A percentile compares a stretch with the other conserved stretches of the same genome.
phyloP scores from a whole-genome alignment of 805 yeast species.

The Kuraishia borneana region DNA sequence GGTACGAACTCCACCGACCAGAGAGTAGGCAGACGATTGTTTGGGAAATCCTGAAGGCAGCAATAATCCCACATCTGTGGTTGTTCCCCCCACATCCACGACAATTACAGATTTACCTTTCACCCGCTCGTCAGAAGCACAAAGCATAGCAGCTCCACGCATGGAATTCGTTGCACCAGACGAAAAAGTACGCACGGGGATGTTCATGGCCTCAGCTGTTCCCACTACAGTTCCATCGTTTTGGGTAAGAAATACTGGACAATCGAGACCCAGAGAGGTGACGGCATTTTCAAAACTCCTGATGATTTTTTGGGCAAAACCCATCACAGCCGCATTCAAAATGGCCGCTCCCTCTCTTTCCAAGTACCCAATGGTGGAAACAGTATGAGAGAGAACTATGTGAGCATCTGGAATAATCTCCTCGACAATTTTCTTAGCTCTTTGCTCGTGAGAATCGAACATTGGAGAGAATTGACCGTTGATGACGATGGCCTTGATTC shows the following conservation, averaged over 20 bases:
- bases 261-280: constrained; percentile 19
- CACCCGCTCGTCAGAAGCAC: constrained; percentile 11
- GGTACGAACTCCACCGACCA: constrained; percentile 36
- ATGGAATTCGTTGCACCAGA: constrained; percentile 39
- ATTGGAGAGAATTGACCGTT: constrained; percentile 30
- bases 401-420: constrained; percentile 20
- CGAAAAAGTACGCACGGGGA: constrained; percentile 33
- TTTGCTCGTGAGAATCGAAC: constrained; percentile 24
- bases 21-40: constrained; percentile 29
- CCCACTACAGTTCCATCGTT: constrained; percentile 37
- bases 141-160: constrained; percentile 34
- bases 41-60: constrained; percentile 35
- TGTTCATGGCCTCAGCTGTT: constrained; percentile 23
- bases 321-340: constrained; percentile 30
- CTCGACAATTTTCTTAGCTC: constrained; percentile 20
- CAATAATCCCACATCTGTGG: constrained; percentile 35
- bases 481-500: constrained; percentile 26
- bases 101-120: constrained; percentile 20
- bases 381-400: constrained; percentile 25
- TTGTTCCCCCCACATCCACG: constrained; percentile 43
- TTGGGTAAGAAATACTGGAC: constrained; percentile 30
- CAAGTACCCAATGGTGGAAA: constrained; percentile 31
- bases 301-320: constrained; percentile 30
- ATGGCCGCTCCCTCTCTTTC: constrained; percentile 38
- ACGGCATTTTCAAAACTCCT: constrained; percentile 26